Percentiles rank a stretch among this genome's conserved stretches.
phyloP scores from a whole-genome alignment of 768 basidiomycete genomes.

The Asterophora parasitica region DNA sequence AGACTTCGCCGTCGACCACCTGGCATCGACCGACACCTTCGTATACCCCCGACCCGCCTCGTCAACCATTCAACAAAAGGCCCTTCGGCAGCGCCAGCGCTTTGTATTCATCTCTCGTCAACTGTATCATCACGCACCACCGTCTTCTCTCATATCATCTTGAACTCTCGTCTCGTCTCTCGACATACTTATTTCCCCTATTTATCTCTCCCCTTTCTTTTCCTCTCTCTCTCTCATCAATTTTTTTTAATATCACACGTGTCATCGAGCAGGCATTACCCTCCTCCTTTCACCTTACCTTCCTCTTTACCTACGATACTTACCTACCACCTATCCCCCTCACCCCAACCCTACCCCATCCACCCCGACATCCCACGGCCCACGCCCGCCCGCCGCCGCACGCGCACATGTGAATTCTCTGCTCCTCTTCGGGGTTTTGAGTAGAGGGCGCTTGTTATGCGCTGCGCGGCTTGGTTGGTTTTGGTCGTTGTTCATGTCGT shows the following conservation, averaged over 20 bases:
- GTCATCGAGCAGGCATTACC: background rate
- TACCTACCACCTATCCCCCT: background rate
- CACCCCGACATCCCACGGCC: background rate
- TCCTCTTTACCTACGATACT: background rate
- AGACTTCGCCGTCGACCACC: too few species aligned
- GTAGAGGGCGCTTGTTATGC: conserved; percentile 13
- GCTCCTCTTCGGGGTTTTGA: conserved; percentile 21
- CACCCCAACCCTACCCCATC: too few species aligned
- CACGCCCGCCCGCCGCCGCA: background rate
- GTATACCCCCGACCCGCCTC: too few species aligned
- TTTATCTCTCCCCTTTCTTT: conserved; percentile 6
- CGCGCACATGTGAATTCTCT: conserved; percentile 18
- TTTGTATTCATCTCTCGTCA: background rate
- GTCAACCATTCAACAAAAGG: too few species aligned
- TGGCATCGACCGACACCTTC: too few species aligned
- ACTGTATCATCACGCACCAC: background rate
- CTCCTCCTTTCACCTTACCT: background rate
- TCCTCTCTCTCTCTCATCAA: background rate
- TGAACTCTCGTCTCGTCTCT: background rate
- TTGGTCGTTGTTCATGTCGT: too few species aligned
- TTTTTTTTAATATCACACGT: background rate
- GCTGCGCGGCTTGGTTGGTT: background rate
- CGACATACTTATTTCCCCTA: background rate
- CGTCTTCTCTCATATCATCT: background rate
- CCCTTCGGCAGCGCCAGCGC: background rate